A percentile compares a stretch with the other conserved stretches of the same genome.
These are phyloP conservation scores for Penicillium ochrochloron DNA, from an alignment of 495 filamentous ascomycete genomes.

Conservation along the genomic window DNA sequence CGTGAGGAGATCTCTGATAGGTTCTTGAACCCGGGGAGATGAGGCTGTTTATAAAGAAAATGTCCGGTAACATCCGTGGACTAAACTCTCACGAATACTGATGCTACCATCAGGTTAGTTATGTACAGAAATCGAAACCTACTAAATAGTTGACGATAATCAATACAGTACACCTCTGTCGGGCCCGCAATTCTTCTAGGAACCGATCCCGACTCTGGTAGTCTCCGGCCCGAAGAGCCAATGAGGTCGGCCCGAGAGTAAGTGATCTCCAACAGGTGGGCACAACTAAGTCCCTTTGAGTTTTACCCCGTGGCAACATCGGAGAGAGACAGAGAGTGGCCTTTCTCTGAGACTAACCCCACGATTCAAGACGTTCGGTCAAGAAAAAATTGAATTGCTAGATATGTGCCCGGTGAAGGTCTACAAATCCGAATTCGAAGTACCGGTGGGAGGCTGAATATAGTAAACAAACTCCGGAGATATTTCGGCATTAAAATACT, in stretches of 20 bases:
- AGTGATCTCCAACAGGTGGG: slow-evolving; percentile 5
- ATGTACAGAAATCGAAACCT: neutral
- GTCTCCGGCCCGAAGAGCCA: slow-evolving; percentile 9
- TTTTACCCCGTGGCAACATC: slow-evolving; percentile 9
- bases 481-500: neutral
- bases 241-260: slow-evolving; percentile 8
- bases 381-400: neutral
- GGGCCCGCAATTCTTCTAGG: neutral
- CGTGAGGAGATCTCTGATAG: neutral
- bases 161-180: no score
- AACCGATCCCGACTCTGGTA: slow-evolving; percentile 2
- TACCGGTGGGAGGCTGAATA: neutral
- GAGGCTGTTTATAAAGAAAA: neutral
- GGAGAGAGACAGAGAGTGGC: slow-evolving; percentile 10
- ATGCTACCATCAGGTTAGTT: neutral
- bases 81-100: neutral
- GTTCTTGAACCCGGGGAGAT: slow-evolving; percentile 8
- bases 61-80: neutral
- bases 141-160: no score
- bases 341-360: neutral
- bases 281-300: slow-evolving; percentile 5
- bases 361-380: neutral
- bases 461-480: neutral
- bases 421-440: neutral
- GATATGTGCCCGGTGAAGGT: neutral